Evolutionary conservation across 1,284 basidiomycete genomes (phyloP).

Genomic region (Laetiporus sulphureus): DNA sequence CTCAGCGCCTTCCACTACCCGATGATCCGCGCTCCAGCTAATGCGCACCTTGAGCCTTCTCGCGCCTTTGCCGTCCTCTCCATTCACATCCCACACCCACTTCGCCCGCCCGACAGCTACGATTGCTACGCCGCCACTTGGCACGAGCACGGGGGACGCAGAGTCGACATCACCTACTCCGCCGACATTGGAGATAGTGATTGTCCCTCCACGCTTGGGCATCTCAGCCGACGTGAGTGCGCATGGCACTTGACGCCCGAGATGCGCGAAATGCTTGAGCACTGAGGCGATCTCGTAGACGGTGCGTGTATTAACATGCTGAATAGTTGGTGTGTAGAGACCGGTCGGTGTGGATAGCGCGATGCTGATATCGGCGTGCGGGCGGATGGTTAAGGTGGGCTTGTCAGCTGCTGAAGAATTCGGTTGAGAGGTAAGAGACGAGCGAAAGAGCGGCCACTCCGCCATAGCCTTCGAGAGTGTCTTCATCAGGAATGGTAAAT

Average conservation of each 20-base stretch:
- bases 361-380: slow-evolving; percentile 66
- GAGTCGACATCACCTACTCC: slow-evolving; percentile 69
- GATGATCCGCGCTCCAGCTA: slow-evolving; percentile 88
- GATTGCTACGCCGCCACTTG: slow-evolving; percentile 87
- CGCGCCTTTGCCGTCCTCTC: slow-evolving; percentile 40
- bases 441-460: slow-evolving; percentile 79
- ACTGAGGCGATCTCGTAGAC: slow-evolving; percentile 63
- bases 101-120: slow-evolving; percentile 83
- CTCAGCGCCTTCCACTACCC: slow-evolving; percentile 91
- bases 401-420: slow-evolving; percentile 28
- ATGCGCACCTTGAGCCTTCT: slow-evolving; percentile 68
- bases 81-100: slow-evolving; percentile 72
- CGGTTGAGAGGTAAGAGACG: slow-evolving; percentile 50
- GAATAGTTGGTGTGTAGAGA: slow-evolving; percentile 81
- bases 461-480: slow-evolving; percentile 75
- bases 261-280: slow-evolving; percentile 54
- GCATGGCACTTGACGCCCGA: slow-evolving; percentile 60
- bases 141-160: slow-evolving; percentile 78
- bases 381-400: slow-evolving; percentile 63
- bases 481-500: slow-evolving; percentile 85
- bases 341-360: slow-evolving; percentile 80
- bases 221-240: slow-evolving; percentile 59
- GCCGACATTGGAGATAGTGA: slow-evolving; percentile 87
- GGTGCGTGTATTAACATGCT: slow-evolving; percentile 50
- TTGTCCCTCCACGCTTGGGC: slow-evolving; percentile 65